Evolutionary conservation across 192 early-diverging fungal species (phyloP), one percentile per base, ranked within the genome.

Genomic region (Coemansia brasiliensis): DNA sequence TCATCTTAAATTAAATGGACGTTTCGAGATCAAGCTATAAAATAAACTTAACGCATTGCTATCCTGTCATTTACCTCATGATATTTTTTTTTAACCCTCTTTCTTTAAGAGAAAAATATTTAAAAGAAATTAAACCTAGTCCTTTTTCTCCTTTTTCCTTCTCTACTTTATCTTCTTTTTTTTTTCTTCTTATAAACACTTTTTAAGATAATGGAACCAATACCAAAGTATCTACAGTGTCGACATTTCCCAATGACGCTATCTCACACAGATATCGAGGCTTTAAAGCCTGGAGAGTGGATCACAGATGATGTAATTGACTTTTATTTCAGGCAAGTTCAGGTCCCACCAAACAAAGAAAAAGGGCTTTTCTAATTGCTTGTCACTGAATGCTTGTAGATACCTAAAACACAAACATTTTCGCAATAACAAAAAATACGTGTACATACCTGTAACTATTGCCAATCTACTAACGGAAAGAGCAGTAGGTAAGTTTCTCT

Each of bases 271-370:
- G 74, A 77, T 21, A 57, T 77, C 39, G 74, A 77, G 5, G 67
- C 74, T 2, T 64, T 77, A 1, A 39, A 57, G 52, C 74, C 74
- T 0, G 67, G 67, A n/a, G 64, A 70, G 38, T 77, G 74, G 74
- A 60, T 77, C 15, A 77, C 74, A 5, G 74, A 77, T 60, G 74
- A 77, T 20, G 67, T 60, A 21, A 77, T 77, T 18, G 74, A 77
- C 52, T 77, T 70, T 60, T 77, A 77, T 64, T 77, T 70, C 50
- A 52, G 63, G 63, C 63, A 63, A 44, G 60, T 13, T 17, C 8
- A 41, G n/a, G 8, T 45, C 4, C 25, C 18, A 25, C 21, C 39
- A 2, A 41, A 6, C 18, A 42, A 4, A n/a, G 6, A 13, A 13
- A 20, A 20, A 42, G 21, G 15, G 20, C 43, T 17, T 24, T 12